Evolutionary conservation across 148 eudicot species (phyloP).

Genomic region (Camellia granthamiana): DNA sequence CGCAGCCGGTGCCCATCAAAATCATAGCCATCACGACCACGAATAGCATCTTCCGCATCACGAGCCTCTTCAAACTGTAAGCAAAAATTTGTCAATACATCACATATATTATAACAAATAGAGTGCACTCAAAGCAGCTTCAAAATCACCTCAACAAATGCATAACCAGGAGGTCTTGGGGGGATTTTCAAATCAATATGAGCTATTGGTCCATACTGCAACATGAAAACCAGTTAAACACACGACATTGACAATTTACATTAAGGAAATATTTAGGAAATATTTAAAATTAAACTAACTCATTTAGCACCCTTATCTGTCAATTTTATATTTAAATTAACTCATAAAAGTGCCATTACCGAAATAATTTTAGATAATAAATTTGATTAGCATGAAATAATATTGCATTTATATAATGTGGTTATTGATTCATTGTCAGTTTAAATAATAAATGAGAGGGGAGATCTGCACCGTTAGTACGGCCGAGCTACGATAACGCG

Average conservation of each 20-base stretch:
- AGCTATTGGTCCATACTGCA: constrained; percentile 89
- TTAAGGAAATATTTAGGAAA: too few species aligned
- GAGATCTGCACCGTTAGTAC: too few species aligned
- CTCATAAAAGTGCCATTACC: neutral
- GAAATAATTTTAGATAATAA: too few species aligned
- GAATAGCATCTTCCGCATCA: constrained; percentile 97
- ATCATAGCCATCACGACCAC: constrained; percentile 99
- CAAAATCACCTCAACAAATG: constrained; percentile 83
- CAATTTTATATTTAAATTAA: neutral
- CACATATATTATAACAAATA: neutral
- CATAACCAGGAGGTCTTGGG: constrained; percentile 98
- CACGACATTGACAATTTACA: too few species aligned
- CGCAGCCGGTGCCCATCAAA: constrained; percentile 94
- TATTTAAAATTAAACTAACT: neutral
- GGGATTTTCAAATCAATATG: constrained; percentile 94
- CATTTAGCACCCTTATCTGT: neutral
- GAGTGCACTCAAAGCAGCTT: neutral
- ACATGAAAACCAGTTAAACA: neutral
- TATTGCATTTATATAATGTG: neutral
- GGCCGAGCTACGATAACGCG: too few species aligned
- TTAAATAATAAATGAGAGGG: too few species aligned
- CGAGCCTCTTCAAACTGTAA: constrained; percentile 89
- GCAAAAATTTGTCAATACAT: neutral
- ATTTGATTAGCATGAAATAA: neutral
- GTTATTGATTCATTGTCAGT: neutral